Evolutionary conservation across 805 yeast genomes (phyloP).

Genomic region (Candida ulmi): DNA sequence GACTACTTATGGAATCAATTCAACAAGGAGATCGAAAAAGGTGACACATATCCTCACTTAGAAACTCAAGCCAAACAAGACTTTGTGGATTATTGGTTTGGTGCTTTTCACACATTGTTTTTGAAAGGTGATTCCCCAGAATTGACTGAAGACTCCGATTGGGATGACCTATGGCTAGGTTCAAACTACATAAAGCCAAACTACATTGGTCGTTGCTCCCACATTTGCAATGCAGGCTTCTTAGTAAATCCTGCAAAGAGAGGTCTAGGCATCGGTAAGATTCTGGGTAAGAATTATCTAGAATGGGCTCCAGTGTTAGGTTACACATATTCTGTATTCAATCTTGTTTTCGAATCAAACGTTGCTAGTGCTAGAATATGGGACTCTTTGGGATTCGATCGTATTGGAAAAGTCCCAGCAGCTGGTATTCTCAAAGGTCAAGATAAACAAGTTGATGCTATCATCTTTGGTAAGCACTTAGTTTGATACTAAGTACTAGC

Average conservation of each 20-base stretch:
- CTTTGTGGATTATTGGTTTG: slow-evolving; percentile 63
- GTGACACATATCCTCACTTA: slow-evolving; percentile 68
- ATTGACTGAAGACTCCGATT: slow-evolving; percentile 24
- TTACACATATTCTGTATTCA: slow-evolving; percentile 78
- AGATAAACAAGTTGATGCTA: slow-evolving; percentile 65
- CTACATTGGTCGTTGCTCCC: slow-evolving; percentile 79
- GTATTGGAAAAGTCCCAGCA: slow-evolving; percentile 69
- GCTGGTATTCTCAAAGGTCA: slow-evolving; percentile 70
- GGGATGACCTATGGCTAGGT: slow-evolving; percentile 55
- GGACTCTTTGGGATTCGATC: slow-evolving; percentile 78
- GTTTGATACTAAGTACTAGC: too few species aligned
- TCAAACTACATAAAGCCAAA: slow-evolving; percentile 82
- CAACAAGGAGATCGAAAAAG: slow-evolving; percentile 63
- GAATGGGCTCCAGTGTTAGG: slow-evolving; percentile 75
- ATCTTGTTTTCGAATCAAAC: slow-evolving; percentile 80
- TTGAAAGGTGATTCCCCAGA: slow-evolving; percentile 35
- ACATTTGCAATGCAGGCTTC: slow-evolving; percentile 85
- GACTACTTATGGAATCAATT: slow-evolving; percentile 43
- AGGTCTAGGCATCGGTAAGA: slow-evolving; percentile 64
- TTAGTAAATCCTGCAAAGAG: slow-evolving; percentile 55
- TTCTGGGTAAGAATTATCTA: slow-evolving; percentile 64
- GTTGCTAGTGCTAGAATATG: slow-evolving; percentile 70
- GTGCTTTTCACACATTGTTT: slow-evolving; percentile 58
- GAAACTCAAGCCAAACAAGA: slow-evolving; percentile 37
- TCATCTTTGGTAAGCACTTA: slow-evolving; percentile 66